A percentile compares a stretch with the other conserved stretches of the same genome.
Conservation (phyloP, 78 protist genomes). For the Carpediemonas membranifera region DNA sequence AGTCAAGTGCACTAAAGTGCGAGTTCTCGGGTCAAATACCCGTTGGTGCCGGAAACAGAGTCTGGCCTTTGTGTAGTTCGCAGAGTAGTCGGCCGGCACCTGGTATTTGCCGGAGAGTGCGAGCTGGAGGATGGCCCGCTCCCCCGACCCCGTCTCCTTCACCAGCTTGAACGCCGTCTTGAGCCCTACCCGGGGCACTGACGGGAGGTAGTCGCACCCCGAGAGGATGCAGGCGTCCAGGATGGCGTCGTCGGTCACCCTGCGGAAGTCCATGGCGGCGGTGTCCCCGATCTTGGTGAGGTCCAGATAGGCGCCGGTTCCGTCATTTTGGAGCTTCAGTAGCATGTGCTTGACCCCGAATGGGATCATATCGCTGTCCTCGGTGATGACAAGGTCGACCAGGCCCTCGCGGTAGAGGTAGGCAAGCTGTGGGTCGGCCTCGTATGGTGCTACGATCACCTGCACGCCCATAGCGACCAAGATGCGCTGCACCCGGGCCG, state of each 20-base stretch:
- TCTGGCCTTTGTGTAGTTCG: background rate
- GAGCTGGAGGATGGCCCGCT: slow-evolving; percentile 5
- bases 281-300: background rate
- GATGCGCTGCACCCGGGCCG: no score
- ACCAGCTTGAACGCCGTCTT: slow-evolving; percentile 60
- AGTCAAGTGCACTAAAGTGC: background rate
- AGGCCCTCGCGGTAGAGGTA: slow-evolving; percentile 45
- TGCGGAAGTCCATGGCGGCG: background rate
- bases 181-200: slow-evolving; percentile 72
- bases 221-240: slow-evolving; percentile 68
- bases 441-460: slow-evolving; percentile 90
- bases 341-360: slow-evolving; percentile 20
- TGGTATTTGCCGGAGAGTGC: background rate
- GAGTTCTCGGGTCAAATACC: slow-evolving; percentile 13
- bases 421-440: slow-evolving; percentile 96
- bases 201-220: slow-evolving; percentile 88
- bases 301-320: slow-evolving; percentile 3
- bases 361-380: slow-evolving; percentile 77
- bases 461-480: no score
- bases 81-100: slow-evolving; percentile 6
- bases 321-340: no score
- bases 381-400: slow-evolving; percentile 70
- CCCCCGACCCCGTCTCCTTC: slow-evolving; percentile 10
- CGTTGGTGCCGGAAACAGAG: slow-evolving; percentile 19
- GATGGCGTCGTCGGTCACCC: slow-evolving; percentile 5